Evolutionary conservation across 148 eudicot genomes (phyloP), one percentile per base, ranked within the genome.

Genomic region (Diospyros lotus): DNA sequence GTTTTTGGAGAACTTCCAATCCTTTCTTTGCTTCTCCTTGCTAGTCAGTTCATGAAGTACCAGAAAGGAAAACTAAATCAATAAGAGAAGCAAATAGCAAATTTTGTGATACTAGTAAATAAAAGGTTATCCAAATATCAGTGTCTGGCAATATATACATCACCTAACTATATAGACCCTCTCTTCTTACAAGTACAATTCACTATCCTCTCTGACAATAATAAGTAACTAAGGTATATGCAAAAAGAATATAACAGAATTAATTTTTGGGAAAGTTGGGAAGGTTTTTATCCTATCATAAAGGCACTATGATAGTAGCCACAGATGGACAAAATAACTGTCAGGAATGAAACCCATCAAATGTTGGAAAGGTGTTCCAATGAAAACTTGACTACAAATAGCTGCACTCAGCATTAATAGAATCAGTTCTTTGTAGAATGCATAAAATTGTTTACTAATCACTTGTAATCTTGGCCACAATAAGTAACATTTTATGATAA

Each of bases 21-120:
- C 97, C 97, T 86, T 88, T 95, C 87, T 90, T 95, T 59, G 96
- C 99, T 85, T 95, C 99, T 78, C 97, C 99, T 88, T 90, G 99
- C 99, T 95, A 78, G 65, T 66, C 52, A 66, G 45, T 62, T 77
- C 67, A 58, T 59, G 54, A 73, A 59, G 70, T 51, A 10, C 46
- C 58, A 66, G 63, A 44, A 17, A 64, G 2, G 12, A 4, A 54
- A 69, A 61, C 61, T 38, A 53, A 41, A 69, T 18, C 14, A 53
- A 40, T 55, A 13, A 39, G 40, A 39, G 18, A 54, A 43, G 42
- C 43, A 17, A 69, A 39, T 5, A 15, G 18, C 11, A n/a, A 51
- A 38, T 40, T 6, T 54, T 10, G 61, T 54, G 46, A 53, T 17
- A 13, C 17, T 12, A 14, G 61, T 13, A 40, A 28, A 28, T 28